These are phyloP conservation scores for Globisporangium canariense DNA, from an alignment of 352 stramenopile genomes.

Conservation along the genomic window DNA sequence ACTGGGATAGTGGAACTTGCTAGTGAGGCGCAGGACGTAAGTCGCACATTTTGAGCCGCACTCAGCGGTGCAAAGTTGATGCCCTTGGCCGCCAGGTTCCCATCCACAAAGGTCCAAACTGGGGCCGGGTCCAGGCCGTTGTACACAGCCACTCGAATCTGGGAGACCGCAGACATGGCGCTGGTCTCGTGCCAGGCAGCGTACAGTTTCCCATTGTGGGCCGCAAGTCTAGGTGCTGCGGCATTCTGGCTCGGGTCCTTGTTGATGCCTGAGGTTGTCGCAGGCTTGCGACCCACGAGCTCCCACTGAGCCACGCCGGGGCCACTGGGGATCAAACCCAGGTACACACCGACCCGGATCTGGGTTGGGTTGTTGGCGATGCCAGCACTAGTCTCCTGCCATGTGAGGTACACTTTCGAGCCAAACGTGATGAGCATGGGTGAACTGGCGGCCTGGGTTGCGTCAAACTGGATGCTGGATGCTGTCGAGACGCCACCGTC, in stretches of 20 bases:
- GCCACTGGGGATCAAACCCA: conserved; percentile 17
- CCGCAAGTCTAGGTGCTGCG: conserved; percentile 22
- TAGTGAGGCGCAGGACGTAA: conserved; percentile 37
- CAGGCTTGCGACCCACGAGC: conserved; percentile 29
- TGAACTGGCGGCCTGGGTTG: conserved; percentile 28
- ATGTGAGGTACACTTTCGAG: conserved; percentile 43
- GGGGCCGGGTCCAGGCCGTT: conserved; percentile 39
- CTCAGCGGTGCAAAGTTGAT: conserved; percentile 41
- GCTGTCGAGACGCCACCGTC: conserved; percentile 27
- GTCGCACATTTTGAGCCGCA: conserved; percentile 29
- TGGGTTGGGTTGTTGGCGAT: conserved; percentile 33
- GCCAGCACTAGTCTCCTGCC: conserved; percentile 37
- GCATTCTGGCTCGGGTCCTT: conserved; percentile 34
- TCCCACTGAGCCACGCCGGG: conserved; percentile 30
- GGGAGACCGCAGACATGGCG: conserved; percentile 12
- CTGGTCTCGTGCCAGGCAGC: conserved; percentile 50
- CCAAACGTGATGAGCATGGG: conserved; percentile 26
- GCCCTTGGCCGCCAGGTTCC: conserved; percentile 30
- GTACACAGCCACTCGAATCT: conserved; percentile 59
- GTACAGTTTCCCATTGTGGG: conserved; percentile 48
- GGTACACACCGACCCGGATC: conserved; percentile 43
- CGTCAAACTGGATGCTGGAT: conserved; percentile 46
- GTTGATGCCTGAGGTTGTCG: conserved; percentile 42
- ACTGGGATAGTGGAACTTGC: conserved; percentile 9
- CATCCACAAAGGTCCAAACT: conserved; percentile 57